Conservation (phyloP, 495 filamentous ascomycete species). For the Penicillium parvum region DNA sequence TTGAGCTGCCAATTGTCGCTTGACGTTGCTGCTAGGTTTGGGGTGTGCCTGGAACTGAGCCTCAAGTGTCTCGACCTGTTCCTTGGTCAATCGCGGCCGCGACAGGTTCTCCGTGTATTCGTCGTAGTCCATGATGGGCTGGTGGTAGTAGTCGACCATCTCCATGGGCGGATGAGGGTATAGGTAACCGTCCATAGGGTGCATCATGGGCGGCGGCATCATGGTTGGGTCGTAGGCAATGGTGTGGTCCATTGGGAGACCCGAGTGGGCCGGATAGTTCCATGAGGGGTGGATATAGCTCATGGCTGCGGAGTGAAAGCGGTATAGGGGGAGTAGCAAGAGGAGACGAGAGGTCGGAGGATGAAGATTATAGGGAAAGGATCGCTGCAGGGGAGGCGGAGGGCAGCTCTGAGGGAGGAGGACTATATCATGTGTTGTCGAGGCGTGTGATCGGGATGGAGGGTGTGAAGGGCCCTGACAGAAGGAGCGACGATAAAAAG, state of each 20-base stretch:
- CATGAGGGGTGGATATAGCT: constrained; percentile 46
- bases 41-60: constrained; percentile 69
- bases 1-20: constrained; percentile 66
- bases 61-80: constrained; percentile 75
- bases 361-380: constrained; percentile 1
- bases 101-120: constrained; percentile 50
- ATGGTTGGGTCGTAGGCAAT: constrained; percentile 39
- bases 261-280: constrained; percentile 35
- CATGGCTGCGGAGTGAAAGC: constrained; percentile 25
- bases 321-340: constrained; percentile 3
- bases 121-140: constrained; percentile 48
- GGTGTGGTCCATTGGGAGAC: constrained; percentile 38
- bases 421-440: constrained; percentile 25
- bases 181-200: constrained; percentile 42
- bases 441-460: constrained; percentile 10
- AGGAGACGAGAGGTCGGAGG: not conserved
- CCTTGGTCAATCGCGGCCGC: constrained; percentile 69
- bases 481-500: constrained; percentile 13
- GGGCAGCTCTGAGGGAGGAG: constrained; percentile 4
- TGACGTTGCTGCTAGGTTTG: constrained; percentile 72
- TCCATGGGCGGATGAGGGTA: constrained; percentile 43
- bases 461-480: constrained; percentile 8
- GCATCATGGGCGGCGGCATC: constrained; percentile 41
- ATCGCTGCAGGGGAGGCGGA: constrained; percentile 1
- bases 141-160: constrained; percentile 46